These are phyloP conservation scores for Canavalia gladiata DNA, from an alignment of 306 rosid genomes.

Conservation along the genomic window DNA sequence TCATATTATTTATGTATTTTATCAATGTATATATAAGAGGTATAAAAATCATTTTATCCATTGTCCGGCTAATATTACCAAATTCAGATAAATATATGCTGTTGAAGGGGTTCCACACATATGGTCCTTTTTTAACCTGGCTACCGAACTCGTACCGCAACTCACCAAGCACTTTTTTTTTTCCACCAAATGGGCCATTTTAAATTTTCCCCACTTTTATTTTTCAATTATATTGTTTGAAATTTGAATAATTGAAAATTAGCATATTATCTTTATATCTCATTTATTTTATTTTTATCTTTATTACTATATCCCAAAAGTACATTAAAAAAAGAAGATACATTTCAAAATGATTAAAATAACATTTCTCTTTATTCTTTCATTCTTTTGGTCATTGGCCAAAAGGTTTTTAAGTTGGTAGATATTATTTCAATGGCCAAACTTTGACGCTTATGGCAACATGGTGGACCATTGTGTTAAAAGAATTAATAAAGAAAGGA, in stretches of 20 bases:
- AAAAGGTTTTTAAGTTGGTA: not conserved
- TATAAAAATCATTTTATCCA: too few species aligned
- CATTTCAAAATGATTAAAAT: too few species aligned
- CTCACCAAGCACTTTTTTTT: not conserved
- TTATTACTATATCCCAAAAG: not conserved
- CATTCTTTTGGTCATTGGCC: too few species aligned
- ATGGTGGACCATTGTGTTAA: not conserved
- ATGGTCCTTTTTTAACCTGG: not conserved
- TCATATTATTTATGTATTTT: too few species aligned
- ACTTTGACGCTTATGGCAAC: not conserved
- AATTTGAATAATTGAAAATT: too few species aligned
- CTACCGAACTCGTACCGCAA: not conserved
- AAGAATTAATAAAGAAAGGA: not conserved
- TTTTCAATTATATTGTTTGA: not conserved
- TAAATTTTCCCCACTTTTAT: not conserved
- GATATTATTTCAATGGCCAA: conserved; percentile 3
- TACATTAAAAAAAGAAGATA: too few species aligned
- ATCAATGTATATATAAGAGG: too few species aligned
- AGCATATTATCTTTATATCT: too few species aligned
- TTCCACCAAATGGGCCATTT: not conserved
- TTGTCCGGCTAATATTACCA: too few species aligned
- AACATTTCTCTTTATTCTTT: too few species aligned
- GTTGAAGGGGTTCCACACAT: conserved; percentile 16
- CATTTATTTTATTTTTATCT: not conserved
- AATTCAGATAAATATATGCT: not conserved